phyloP scores from a whole-genome alignment of 2,329 filamentous ascomycete genomes.

The Stylonectria norvegica region DNA sequence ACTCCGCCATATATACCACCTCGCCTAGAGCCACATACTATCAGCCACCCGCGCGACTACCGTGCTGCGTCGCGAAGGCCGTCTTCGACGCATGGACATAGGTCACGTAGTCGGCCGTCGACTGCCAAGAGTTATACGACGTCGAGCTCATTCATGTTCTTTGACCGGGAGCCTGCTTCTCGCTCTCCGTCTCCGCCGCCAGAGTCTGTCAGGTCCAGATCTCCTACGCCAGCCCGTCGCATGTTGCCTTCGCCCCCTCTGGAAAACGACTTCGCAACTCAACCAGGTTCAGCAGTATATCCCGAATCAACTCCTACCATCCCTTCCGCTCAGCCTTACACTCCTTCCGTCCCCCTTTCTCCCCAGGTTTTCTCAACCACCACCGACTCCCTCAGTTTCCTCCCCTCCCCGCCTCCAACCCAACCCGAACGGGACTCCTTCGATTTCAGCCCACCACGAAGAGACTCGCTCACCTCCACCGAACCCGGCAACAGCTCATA shows the following conservation, averaged over 20 bases:
- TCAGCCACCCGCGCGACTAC: no score
- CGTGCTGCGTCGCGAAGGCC: no score
- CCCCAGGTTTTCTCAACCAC: constrained; percentile 14
- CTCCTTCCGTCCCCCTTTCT: constrained; percentile 9
- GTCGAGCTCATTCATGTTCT: constrained; percentile 19
- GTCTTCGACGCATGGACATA: no score
- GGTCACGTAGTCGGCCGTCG: no score
- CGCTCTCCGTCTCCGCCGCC: constrained; percentile 4
- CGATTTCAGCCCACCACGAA: no score
- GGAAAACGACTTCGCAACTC: neutral
- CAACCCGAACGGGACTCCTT: constrained; percentile 14
- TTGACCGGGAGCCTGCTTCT: constrained; percentile 7
- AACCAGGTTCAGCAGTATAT: neutral
- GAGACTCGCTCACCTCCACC: no score
- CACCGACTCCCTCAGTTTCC: constrained; percentile 8
- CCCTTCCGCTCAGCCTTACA: constrained; percentile 25
- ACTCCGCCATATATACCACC: no score
- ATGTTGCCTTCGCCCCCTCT: constrained; percentile 8
- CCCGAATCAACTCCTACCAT: constrained; percentile 10
- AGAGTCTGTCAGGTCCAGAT: constrained; percentile 11
- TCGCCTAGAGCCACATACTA: no score
- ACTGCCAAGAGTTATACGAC: no score
- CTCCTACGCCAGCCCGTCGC: constrained; percentile 8
- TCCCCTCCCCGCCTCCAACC: constrained; percentile 23
- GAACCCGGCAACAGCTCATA: constrained; percentile 5